phyloP scores from a whole-genome alignment of 352 stramenopile species.

The Globisporangium emineosum region DNA sequence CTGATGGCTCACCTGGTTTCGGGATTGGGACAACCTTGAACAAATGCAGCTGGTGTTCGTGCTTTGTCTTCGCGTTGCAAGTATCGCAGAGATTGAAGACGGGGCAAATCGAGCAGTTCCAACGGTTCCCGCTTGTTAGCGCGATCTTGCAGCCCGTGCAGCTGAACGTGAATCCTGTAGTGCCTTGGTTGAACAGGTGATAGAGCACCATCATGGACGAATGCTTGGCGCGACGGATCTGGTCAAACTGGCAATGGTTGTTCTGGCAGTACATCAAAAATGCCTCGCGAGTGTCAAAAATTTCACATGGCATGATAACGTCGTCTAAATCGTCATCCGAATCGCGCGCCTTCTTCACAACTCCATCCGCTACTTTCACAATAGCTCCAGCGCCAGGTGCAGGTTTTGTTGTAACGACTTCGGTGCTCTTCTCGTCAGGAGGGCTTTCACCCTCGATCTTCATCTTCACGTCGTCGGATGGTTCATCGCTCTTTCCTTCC shows the following conservation, averaged over 20 bases:
- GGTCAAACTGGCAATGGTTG: conserved; percentile 83
- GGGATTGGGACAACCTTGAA: conserved; percentile 92
- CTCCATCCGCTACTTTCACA: conserved; percentile 17
- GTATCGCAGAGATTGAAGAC: conserved; percentile 96
- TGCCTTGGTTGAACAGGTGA: conserved; percentile 92
- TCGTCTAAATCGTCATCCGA: conserved; percentile 69
- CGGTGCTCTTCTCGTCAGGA: background rate
- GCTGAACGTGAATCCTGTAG: conserved; percentile 96
- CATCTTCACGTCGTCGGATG: conserved; percentile 17
- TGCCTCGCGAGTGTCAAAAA: conserved; percentile 92
- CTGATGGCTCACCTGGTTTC: conserved; percentile 44
- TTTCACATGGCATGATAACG: conserved; percentile 97
- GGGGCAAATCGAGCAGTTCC: conserved; percentile 94
- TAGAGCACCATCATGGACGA: conserved; percentile 87
- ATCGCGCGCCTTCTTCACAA: conserved; percentile 25
- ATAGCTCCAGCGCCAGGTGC: background rate
- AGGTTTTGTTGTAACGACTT: background rate
- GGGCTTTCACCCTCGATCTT: conserved; percentile 11
- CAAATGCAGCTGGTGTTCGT: conserved; percentile 90
- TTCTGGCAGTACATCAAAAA: conserved; percentile 89
- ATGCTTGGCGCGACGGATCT: conserved; percentile 80
- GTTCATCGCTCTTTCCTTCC: conserved; percentile 14
- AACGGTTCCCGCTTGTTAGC: conserved; percentile 93
- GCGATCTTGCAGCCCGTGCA: conserved; percentile 94
- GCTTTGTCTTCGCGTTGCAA: conserved; percentile 92